Evolutionary conservation across 2,329 filamentous ascomycete species (phyloP).

Genomic region (Cercospora berteroae): DNA sequence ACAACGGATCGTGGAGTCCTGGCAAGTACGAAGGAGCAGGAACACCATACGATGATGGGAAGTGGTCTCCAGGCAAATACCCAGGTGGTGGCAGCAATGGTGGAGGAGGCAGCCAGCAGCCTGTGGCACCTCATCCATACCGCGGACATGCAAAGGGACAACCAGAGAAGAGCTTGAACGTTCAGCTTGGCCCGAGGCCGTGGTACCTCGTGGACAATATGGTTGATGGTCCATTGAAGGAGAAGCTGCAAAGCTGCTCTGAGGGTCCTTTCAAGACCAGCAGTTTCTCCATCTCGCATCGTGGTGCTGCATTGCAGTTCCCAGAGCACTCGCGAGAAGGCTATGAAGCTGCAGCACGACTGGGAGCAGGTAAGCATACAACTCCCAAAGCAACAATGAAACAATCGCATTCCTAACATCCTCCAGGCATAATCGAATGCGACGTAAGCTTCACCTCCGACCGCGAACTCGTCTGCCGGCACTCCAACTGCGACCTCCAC

Average conservation of each 20-base stretch:
- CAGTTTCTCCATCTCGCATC: slow-evolving; percentile 61
- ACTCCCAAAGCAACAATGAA: background rate
- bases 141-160: slow-evolving; percentile 8
- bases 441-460: slow-evolving; percentile 67
- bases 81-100: slow-evolving; percentile 2
- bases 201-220: slow-evolving; percentile 65
- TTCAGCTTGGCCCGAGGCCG: slow-evolving; percentile 63
- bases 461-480: slow-evolving; percentile 64
- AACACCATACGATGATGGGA: slow-evolving; percentile 8
- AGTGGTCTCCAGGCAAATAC: slow-evolving; percentile 7
- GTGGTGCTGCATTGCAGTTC: slow-evolving; percentile 60
- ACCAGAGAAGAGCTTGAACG: slow-evolving; percentile 28
- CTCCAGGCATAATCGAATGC: slow-evolving; percentile 57
- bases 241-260: slow-evolving; percentile 58
- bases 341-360: slow-evolving; percentile 61
- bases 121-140: slow-evolving; percentile 1
- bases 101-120: background rate
- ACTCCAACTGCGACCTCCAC: slow-evolving; percentile 66
- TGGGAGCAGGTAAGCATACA: slow-evolving; percentile 56
- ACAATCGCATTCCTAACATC: background rate
- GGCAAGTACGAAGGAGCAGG: slow-evolving; percentile 10
- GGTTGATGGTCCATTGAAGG: slow-evolving; percentile 59
- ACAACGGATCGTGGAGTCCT: slow-evolving; percentile 2
- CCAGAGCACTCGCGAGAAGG: slow-evolving; percentile 64
- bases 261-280: slow-evolving; percentile 54